A percentile compares a stretch with the other conserved stretches of the same genome.
These are phyloP conservation scores for Boletus edulis DNA, from an alignment of 768 basidiomycete species.

Conservation along the genomic window DNA sequence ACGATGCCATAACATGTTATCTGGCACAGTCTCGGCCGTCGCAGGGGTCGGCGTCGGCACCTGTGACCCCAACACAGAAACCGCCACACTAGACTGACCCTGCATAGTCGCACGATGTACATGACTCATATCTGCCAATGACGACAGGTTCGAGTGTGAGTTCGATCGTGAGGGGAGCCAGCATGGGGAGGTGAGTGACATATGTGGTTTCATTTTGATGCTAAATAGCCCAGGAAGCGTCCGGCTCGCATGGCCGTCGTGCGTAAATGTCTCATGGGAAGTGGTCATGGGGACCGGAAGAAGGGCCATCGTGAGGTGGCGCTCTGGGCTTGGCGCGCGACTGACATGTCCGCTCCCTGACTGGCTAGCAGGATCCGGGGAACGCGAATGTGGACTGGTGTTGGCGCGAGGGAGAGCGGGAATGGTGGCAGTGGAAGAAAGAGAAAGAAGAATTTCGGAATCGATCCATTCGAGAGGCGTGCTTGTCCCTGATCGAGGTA, in stretches of 20 bases:
- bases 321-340: constrained; percentile 61
- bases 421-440: constrained; percentile 40
- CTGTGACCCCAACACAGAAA: constrained; percentile 1
- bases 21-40: constrained; percentile 21
- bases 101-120: constrained; percentile 5
- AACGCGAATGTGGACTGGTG: constrained; percentile 15
- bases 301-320: constrained; percentile 17
- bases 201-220: constrained; percentile 63
- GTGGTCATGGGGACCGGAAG: constrained; percentile 10
- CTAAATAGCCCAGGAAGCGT: constrained; percentile 51
- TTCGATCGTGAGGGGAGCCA: constrained; percentile 40
- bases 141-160: constrained; percentile 32
- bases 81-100: neutral
- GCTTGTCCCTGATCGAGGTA: constrained; percentile 41
- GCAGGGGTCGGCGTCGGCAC: constrained; percentile 2
- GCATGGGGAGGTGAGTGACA: constrained; percentile 40
- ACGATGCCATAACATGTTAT: constrained; percentile 48
- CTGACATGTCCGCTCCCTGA: constrained; percentile 31
- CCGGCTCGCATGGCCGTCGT: constrained; percentile 49
- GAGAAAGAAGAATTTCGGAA: constrained; percentile 74
- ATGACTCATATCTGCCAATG: constrained; percentile 1
- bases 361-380: constrained; percentile 25
- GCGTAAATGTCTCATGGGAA: constrained; percentile 49
- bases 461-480: constrained; percentile 77
- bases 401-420: constrained; percentile 21